phyloP scores from a whole-genome alignment of 2,329 filamentous ascomycete species.

The Xylariaceae sp. region DNA sequence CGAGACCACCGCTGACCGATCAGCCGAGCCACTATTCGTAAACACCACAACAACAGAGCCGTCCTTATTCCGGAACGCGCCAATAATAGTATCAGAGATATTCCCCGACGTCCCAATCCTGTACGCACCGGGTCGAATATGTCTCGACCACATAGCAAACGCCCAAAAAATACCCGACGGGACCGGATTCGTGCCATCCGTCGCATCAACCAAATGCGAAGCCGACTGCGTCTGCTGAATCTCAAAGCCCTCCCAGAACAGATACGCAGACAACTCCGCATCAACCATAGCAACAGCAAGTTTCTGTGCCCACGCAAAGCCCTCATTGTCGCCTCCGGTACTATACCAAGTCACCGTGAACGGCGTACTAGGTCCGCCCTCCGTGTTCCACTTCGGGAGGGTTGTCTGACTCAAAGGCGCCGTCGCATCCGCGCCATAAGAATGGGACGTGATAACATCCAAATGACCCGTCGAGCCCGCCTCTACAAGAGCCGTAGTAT shows the following conservation, averaged over 20 bases:
- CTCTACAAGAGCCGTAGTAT: constrained; percentile 2
- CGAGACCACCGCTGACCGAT: constrained; percentile 13
- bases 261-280: constrained; percentile 39
- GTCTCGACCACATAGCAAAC: constrained; percentile 20
- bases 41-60: constrained; percentile 21
- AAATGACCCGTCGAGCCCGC: constrained; percentile 27
- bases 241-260: constrained; percentile 43
- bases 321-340: constrained; percentile 36
- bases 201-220: constrained; percentile 24
- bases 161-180: constrained; percentile 22
- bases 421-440: constrained; percentile 18
- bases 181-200: constrained; percentile 16
- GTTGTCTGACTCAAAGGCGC: constrained; percentile 13
- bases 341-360: constrained; percentile 36
- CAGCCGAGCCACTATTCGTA: constrained; percentile 18
- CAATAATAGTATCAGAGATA: background rate
- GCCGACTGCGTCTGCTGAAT: constrained; percentile 24
- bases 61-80: constrained; percentile 22
- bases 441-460: constrained; percentile 37
- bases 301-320: constrained; percentile 22
- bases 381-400: constrained; percentile 40
- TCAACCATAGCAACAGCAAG: constrained; percentile 39
- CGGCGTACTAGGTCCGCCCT: constrained; percentile 34
- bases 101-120: constrained; percentile 9
- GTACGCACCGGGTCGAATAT: constrained; percentile 15